These are phyloP conservation scores for Collybiopsis confluens DNA, from an alignment of 768 basidiomycete species.

Conservation along the genomic window DNA sequence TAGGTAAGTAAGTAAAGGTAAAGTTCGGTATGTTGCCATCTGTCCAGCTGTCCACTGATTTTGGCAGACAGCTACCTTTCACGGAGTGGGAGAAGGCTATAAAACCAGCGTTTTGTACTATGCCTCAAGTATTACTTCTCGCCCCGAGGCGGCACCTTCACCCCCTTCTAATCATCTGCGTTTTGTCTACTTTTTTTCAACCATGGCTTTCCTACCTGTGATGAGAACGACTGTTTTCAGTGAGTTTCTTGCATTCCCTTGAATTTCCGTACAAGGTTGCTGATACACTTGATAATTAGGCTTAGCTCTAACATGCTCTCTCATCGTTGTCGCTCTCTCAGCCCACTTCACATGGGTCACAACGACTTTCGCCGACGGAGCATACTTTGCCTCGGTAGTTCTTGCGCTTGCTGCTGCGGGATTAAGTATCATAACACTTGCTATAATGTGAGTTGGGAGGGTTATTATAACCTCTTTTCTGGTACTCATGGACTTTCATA, in stretches of 20 bases:
- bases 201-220: conserved; percentile 14
- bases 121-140: too few species aligned
- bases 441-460: conserved; percentile 7
- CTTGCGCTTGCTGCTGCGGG: conserved; percentile 9
- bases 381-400: conserved; percentile 10
- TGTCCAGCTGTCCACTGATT: too few species aligned
- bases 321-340: conserved; percentile 21
- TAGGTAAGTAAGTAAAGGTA: too few species aligned
- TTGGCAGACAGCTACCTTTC: too few species aligned
- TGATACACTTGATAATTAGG: background rate
- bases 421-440: conserved; percentile 9
- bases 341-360: conserved; percentile 11
- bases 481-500: background rate
- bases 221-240: conserved; percentile 13
- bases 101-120: too few species aligned
- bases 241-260: conserved; percentile 2
- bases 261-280: background rate
- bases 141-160: background rate
- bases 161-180: background rate
- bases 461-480: background rate
- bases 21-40: too few species aligned
- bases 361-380: background rate
- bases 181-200: background rate
- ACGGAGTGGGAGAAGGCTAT: too few species aligned
- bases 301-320: conserved; percentile 16